Evolutionary conservation across 192 early-diverging fungal species (phyloP).

Genomic region (Coemansia sp.): DNA sequence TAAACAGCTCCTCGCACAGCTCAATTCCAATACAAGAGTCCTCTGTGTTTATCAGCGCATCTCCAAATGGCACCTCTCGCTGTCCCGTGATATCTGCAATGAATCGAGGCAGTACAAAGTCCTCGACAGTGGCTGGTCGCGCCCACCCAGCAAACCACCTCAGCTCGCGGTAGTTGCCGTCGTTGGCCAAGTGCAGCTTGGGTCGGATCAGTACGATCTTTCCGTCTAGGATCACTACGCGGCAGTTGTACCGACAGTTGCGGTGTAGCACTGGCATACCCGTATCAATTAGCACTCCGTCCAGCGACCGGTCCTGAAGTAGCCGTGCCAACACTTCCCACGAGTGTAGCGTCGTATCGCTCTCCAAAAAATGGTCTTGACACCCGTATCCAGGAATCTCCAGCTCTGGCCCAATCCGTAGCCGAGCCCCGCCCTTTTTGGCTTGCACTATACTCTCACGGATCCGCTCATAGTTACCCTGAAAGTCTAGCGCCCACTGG

Average conservation of each 20-base stretch:
- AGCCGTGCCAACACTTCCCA: slow-evolving; percentile 89
- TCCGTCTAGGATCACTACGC: slow-evolving; percentile 79
- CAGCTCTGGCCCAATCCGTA: slow-evolving; percentile 93
- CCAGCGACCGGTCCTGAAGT: slow-evolving; percentile 60
- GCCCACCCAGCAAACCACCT: slow-evolving; percentile 94
- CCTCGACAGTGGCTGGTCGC: slow-evolving; percentile 63
- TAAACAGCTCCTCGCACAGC: slow-evolving; percentile 97
- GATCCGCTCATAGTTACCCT: slow-evolving; percentile 88
- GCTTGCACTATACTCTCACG: slow-evolving; percentile 79
- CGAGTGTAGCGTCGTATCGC: slow-evolving; percentile 91
- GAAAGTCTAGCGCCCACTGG: slow-evolving; percentile 97
- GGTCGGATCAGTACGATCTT: slow-evolving; percentile 92
- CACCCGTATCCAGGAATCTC: slow-evolving; percentile 99
- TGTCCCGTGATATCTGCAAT: slow-evolving; percentile 83
- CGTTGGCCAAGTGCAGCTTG: slow-evolving; percentile 95
- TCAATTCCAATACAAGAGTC: slow-evolving; percentile 93
- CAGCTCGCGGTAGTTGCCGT: slow-evolving; percentile 96
- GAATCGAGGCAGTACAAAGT: slow-evolving; percentile 77
- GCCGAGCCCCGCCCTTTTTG: slow-evolving; percentile 73
- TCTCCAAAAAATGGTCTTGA: slow-evolving; percentile 96
- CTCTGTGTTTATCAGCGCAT: slow-evolving; percentile 78
- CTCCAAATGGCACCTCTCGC: slow-evolving; percentile 79
- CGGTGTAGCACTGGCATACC: slow-evolving; percentile 97
- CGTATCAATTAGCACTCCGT: slow-evolving; percentile 87
- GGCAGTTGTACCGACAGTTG: slow-evolving; percentile 94